Evolutionary conservation across 352 stramenopile genomes (phyloP), one percentile per base, ranked within the genome.

Genomic region (Nothophytophthora sp.): DNA sequence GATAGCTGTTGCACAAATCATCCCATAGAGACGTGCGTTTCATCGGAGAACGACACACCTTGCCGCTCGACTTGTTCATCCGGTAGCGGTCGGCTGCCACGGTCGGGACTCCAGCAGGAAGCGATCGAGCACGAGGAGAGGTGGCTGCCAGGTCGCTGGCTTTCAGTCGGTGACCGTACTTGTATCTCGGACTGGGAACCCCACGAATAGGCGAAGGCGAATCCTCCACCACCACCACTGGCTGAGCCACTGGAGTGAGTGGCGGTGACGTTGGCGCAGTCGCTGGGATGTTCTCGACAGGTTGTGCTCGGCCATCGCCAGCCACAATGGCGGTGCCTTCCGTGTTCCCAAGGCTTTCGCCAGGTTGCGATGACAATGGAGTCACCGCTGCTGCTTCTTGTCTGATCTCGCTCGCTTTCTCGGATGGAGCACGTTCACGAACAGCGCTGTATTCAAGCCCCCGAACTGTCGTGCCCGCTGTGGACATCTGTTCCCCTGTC

Each of bases 1-100:
- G 63, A 51, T 67, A 55, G 41, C 36, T 67, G 23, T 63, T 34
- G 38, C 44, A 58, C 0, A 58, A 22, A 36, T 70, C 57, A 15
- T 38, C 42, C 57, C 62, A 71, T 36, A 64, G 47, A 12, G 37
- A 49, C 12, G 62, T 53, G 13, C 16, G 34, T 29, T 51, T 67
- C 13, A 50, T 41, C 12, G 56, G 46, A 23, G 52, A 68, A 22
- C 57, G 51, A n/a, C 67, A 49, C 22, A 57, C 50, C 43, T 72
- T 72, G 9, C 62, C 62, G 43, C 62, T 72, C 16, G 47, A 54
- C 11, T 39, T 42, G 25, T 20, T 61, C 63, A 72, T 72, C 41
- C 63, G 47, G 38, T 62, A 63, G 6, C 53, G 57, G 47, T 75
- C 66, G 5, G 57, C 61, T 11, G 62, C 47, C 25, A 58, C 45